Conservation (phyloP, 1,284 basidiomycete species). For the Pseudozyma pruni region DNA sequence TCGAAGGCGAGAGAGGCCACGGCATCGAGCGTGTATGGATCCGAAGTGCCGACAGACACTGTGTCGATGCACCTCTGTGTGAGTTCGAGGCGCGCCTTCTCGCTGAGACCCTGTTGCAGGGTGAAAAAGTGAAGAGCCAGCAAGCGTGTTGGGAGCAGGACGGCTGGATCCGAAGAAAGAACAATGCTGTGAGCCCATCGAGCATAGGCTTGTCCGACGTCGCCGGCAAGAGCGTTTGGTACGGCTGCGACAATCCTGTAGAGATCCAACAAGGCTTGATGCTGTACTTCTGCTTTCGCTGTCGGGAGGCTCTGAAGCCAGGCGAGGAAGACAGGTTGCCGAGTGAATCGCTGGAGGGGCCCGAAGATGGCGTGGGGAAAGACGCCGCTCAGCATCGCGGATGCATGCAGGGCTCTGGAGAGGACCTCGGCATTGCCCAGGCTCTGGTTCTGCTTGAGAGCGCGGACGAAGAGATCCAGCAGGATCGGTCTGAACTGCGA, state of each 20-base stretch:
- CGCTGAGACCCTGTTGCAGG: conserved; percentile 40
- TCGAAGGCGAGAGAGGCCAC: conserved; percentile 28
- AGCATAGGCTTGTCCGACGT: conserved; percentile 8
- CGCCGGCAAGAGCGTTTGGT: conserved; percentile 11
- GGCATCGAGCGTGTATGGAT: conserved; percentile 13
- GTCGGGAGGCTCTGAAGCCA: conserved; percentile 10
- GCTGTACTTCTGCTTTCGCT: conserved; percentile 11
- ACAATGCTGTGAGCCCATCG: conserved; percentile 34
- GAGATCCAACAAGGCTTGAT: conserved; percentile 38
- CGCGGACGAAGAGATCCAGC: conserved; percentile 58
- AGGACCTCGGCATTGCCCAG: conserved; percentile 1
- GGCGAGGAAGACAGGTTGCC: conserved; percentile 32
- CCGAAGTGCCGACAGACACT: conserved; percentile 7
- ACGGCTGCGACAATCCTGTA: conserved; percentile 23
- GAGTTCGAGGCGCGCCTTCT: conserved; percentile 35
- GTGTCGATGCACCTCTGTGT: conserved; percentile 22
- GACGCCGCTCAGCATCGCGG: conserved; percentile 47
- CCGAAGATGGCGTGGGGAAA: conserved; percentile 58
- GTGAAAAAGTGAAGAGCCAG: conserved; percentile 53
- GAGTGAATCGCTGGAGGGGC: conserved; percentile 33
- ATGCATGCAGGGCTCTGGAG: conserved; percentile 23
- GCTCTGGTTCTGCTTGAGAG: conserved; percentile 35
- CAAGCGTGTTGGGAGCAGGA: conserved; percentile 34
- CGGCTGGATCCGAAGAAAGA: conserved; percentile 7
- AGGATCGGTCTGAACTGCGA: conserved; percentile 62